Evolutionary conservation across 2,329 filamentous ascomycete species (phyloP), one percentile per base, ranked within the genome.

Genomic region (Lachnellula arida): DNA sequence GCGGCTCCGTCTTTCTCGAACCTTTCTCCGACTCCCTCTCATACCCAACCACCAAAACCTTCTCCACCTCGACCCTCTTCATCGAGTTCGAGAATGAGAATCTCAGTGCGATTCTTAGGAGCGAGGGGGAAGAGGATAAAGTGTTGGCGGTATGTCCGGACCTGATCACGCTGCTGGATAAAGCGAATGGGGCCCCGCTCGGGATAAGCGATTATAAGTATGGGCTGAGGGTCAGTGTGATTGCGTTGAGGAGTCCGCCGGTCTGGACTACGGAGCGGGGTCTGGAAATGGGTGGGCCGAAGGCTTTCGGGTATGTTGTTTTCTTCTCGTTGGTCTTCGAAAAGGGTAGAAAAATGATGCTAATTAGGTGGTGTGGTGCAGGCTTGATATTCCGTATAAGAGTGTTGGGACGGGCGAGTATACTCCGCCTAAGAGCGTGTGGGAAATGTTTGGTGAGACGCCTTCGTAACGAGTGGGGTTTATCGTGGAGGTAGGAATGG

Each of bases 121-220:
- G 49, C 6, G 37, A 56, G 2, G 65, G 59, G 4, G 49, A 61
- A 40, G 48, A 56, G 17, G 60, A 66, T 25, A 51, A 51, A 35
- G 56, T 66, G 3, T 19, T 69, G 34, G 67, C 67, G 4, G 49
- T 61, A 8, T 68, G 66, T 58, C 67, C 67, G 2, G 67, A 69
- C 54, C 49, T 69, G 3, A 68, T 69, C 12, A 63, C 62, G 15
- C 68, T 75, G 22, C 51, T 74, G 3, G 78, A 80, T 62, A 72
- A 69, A 37, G 70, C 71, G 17, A 76, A 79, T 48, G 77, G 78
- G 0, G 76, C 77, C 49, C 78, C 77, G 0, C 71, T 81, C 4
- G 78, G 78, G 0, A 76, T 78, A 0, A 74, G 76, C 14, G 78
- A 81, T 23, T 67, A 79, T 32, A 71, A 78, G 9, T 82, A 81